These are phyloP conservation scores for Geranium rotundifolium DNA, from an alignment of 345 rosid species.

Conservation along the genomic window DNA sequence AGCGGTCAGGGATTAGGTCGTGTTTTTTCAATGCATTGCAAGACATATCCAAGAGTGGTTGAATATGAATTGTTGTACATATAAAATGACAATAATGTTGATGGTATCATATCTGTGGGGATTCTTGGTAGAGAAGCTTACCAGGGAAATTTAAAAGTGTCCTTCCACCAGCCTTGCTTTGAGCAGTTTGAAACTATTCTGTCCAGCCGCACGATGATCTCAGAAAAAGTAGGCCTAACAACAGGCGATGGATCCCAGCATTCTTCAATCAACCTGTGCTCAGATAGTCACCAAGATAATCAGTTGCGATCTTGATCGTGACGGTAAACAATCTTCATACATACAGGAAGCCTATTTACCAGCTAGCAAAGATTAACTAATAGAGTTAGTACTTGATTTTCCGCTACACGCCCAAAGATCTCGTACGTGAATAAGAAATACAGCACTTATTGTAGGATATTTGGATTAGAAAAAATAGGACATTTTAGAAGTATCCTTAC, in stretches of 20 bases:
- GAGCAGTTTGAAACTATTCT: conserved; percentile 54
- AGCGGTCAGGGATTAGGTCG: too few relatives aligned
- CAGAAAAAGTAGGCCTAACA: conserved; percentile 53
- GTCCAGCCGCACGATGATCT: conserved; percentile 61
- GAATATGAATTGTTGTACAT: background rate
- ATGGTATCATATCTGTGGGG: background rate
- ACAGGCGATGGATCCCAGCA: conserved; percentile 57
- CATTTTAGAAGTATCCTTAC: too few relatives aligned
- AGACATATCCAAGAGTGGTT: background rate
- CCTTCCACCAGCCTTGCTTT: conserved; percentile 90
- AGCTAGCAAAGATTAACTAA: too few relatives aligned
- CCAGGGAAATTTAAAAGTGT: conserved; percentile 82
- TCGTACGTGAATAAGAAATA: too few relatives aligned
- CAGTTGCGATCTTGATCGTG: background rate
- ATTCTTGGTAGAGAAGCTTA: conserved; percentile 23
- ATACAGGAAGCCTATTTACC: too few relatives aligned
- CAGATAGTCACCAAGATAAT: background rate
- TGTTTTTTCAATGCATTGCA: background rate
- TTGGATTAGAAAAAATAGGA: too few relatives aligned
- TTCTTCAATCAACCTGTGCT: conserved; percentile 67
- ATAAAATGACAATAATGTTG: too few relatives aligned
- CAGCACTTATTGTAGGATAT: too few relatives aligned
- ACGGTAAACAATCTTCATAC: background rate
- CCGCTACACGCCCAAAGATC: too few relatives aligned
- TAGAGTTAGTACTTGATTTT: too few relatives aligned